phyloP scores from a whole-genome alignment of 2,329 filamentous ascomycete genomes.

The Fusarium burgessii region DNA sequence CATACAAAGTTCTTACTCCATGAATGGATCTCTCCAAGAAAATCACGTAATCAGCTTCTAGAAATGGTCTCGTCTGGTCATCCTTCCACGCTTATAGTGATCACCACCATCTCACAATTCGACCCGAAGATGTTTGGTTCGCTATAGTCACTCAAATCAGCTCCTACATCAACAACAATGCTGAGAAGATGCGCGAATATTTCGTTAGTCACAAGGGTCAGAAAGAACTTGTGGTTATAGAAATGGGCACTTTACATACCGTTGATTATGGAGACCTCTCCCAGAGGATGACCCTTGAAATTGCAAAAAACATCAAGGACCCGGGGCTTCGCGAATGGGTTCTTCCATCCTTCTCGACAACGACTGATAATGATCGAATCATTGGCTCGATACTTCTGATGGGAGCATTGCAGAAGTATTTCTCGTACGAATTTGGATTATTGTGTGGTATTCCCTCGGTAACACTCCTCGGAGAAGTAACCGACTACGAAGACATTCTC shows the following conservation, averaged over 20 bases:
- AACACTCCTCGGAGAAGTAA: background rate
- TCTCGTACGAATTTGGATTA: rapidly evolving
- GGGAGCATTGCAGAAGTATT: background rate
- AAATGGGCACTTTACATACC: rapidly evolving
- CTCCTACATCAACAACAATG: background rate
- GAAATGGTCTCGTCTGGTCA: background rate
- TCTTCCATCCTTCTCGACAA: background rate
- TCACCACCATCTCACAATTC: background rate
- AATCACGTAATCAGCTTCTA: rapidly evolving
- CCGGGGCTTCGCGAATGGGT: background rate
- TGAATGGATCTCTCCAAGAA: background rate
- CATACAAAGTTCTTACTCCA: background rate
- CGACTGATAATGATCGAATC: background rate
- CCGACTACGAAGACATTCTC: slow-evolving; percentile 1
- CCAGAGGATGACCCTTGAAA: rapidly evolving
- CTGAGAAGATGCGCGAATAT: rapidly evolving
- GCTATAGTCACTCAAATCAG: background rate
- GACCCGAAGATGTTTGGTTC: background rate
- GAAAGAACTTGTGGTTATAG: background rate
- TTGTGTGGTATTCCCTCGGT: rapidly evolving
- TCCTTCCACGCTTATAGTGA: background rate
- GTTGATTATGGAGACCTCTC: background rate
- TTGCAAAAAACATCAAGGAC: background rate
- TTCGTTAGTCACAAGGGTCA: background rate
- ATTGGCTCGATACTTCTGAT: background rate